Base-by-base conservation (phyloP, 148 eudicot species). In the Suaeda aralocaspica region DNA sequence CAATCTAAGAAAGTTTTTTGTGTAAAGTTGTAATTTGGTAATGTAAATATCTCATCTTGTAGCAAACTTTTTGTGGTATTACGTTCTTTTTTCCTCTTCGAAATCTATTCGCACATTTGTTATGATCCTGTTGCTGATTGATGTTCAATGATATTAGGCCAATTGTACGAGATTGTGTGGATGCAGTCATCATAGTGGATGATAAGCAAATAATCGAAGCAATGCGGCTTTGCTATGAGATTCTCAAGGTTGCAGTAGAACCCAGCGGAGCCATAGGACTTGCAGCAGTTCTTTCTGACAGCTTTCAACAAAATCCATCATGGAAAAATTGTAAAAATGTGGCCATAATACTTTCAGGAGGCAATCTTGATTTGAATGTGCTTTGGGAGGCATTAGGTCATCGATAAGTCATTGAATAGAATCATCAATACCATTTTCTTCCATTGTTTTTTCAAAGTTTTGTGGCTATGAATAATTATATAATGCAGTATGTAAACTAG, bases 201-300 rank as follows among this genome's bases (percentile, higher is more conserved):
- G 99, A 94, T 72, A 80, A 76, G 44, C 96, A 89, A 75, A 94
- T 94, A 60, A 51, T 91, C 61, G 76, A 87, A 73, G 99, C 99
- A 13, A 89, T 80, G 93, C 84, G 74, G 77, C 88, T 83, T 34
- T 91, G 96, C 73, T 94, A 91, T 57, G 89, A 94, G 76, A 84
- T 94, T 80, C 76, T 94, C 67, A 94, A 94, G 85, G 85, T 94
- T 39, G 96, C 87, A 6, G 91, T 94, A 5, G 99, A 94, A 63
- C 99, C 97, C 26, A 91, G 99, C 72, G 97, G 92, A 81, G 97
- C 97, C 33, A 85, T 94, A 45, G 97, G 97, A 56, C 89, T 94
- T 26, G 99, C 99, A 9, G 91, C 88, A 21, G 91, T 87, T 77
- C 75, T 91, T 33, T 94, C 97, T 0, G 81, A 87, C 48, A 76